Evolutionary conservation across 176 grass and related monocot species (phyloP).

Genomic region (Aegilops umbellulata): DNA sequence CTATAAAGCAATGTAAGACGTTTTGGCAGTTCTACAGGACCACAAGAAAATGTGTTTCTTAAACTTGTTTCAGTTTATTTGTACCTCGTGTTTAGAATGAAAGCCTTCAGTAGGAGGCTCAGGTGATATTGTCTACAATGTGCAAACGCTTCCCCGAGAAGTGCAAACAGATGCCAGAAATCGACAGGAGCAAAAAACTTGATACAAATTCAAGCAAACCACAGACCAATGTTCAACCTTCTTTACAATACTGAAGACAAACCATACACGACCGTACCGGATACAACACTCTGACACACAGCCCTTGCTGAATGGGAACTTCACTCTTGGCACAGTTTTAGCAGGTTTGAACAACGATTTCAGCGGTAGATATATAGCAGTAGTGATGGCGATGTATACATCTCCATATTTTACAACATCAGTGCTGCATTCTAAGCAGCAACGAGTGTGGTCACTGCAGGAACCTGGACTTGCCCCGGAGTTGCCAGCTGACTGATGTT

Average conservation of each 20-base stretch:
- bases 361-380: background rate
- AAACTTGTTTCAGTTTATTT: background rate
- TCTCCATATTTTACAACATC: constrained; percentile 8
- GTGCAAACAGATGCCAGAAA: background rate
- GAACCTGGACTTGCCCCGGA: constrained; percentile 17
- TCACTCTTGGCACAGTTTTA: constrained; percentile 26
- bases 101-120: background rate
- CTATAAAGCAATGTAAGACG: no score
- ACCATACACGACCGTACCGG: constrained; percentile 1
- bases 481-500: constrained; percentile 30
- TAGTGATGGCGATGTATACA: background rate
- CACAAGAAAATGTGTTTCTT: background rate
- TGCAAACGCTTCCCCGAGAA: background rate
- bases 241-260: background rate
- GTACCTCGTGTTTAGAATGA: background rate
- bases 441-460: background rate
- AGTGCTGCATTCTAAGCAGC: constrained; percentile 25
- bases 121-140: background rate
- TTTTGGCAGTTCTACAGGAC: background rate
- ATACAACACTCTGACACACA: background rate
- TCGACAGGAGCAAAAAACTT: background rate
- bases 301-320: background rate
- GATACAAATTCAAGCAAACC: background rate
- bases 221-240: background rate
- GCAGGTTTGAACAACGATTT: background rate